phyloP scores from a whole-genome alignment of 148 eudicot genomes.

The Vaccinium macrocarpon region DNA sequence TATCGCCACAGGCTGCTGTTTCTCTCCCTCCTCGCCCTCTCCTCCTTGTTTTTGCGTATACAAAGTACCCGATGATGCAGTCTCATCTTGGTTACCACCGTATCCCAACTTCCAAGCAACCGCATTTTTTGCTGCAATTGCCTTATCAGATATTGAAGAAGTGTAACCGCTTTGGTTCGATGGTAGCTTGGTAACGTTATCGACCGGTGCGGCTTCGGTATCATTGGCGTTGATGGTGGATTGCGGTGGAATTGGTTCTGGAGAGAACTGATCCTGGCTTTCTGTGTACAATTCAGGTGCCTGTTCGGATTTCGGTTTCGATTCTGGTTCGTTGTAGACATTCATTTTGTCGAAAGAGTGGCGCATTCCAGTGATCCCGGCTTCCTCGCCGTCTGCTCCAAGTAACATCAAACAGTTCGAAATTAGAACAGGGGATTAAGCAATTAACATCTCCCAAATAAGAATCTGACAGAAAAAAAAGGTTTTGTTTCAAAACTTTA shows the following conservation, averaged over 20 bases:
- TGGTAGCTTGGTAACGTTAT: slow-evolving; percentile 18
- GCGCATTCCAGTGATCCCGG: slow-evolving; percentile 37
- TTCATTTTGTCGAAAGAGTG: slow-evolving; percentile 49
- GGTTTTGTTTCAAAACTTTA: no score
- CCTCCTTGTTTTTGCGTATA: slow-evolving; percentile 24
- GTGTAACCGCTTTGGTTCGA: slow-evolving; percentile 30
- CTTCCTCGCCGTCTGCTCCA: slow-evolving; percentile 40
- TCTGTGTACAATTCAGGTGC: slow-evolving; percentile 29
- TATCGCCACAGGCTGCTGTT: slow-evolving; percentile 31
- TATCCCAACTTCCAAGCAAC: slow-evolving; percentile 19
- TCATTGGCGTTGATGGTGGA: background rate
- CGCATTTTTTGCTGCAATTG: slow-evolving; percentile 12
- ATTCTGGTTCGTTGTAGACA: slow-evolving; percentile 26
- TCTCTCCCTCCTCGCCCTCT: background rate
- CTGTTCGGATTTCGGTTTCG: slow-evolving; percentile 7
- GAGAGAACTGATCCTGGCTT: slow-evolving; percentile 56
- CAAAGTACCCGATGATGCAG: background rate
- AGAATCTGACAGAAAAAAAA: no score
- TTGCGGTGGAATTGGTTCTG: slow-evolving; percentile 29
- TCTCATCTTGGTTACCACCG: slow-evolving; percentile 14
- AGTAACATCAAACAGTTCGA: background rate
- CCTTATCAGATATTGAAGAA: slow-evolving; percentile 29
- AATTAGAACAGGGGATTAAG: background rate
- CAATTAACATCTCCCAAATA: background rate
- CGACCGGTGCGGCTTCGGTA: slow-evolving; percentile 12